These are phyloP conservation scores for Cercophora scortea DNA, from an alignment of 495 filamentous ascomycete genomes.

Conservation along the genomic window DNA sequence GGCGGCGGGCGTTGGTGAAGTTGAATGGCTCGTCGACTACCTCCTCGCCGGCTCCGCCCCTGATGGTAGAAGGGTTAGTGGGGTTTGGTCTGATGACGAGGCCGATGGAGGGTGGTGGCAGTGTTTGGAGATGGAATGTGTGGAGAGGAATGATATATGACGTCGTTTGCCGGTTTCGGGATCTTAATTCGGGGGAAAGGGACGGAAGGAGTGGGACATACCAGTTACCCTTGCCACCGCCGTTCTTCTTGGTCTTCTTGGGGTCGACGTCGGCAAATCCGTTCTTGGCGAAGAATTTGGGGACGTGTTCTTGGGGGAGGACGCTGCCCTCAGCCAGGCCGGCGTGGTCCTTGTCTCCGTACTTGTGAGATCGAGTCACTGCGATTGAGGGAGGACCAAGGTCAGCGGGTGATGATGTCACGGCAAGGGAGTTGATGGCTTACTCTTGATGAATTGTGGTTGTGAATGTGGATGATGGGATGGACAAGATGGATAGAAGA, in stretches of 20 bases:
- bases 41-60: constrained; percentile 81
- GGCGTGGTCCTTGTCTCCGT: constrained; percentile 78
- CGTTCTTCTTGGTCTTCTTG: constrained; percentile 94
- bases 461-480: no score
- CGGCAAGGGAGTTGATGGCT: not conserved
- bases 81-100: not conserved
- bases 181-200: not conserved
- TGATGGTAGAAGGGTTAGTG: constrained; percentile 24
- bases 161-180: not conserved
- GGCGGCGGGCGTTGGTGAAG: constrained; percentile 78
- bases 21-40: constrained; percentile 72
- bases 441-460: constrained; percentile 22
- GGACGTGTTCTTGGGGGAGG: constrained; percentile 59
- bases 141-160: not conserved
- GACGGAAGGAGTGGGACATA: constrained; percentile 38
- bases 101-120: not conserved
- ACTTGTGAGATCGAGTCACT: constrained; percentile 97
- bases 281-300: constrained; percentile 86
- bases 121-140: not conserved
- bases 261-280: constrained; percentile 77
- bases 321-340: constrained; percentile 56
- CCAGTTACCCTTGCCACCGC: constrained; percentile 91
- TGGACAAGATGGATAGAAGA: not conserved
- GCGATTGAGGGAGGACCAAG: not conserved
- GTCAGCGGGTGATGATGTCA: constrained; percentile 14